Base-by-base conservation (phyloP, 345 rosid genomes). In the Bretschneidera sinensis region DNA sequence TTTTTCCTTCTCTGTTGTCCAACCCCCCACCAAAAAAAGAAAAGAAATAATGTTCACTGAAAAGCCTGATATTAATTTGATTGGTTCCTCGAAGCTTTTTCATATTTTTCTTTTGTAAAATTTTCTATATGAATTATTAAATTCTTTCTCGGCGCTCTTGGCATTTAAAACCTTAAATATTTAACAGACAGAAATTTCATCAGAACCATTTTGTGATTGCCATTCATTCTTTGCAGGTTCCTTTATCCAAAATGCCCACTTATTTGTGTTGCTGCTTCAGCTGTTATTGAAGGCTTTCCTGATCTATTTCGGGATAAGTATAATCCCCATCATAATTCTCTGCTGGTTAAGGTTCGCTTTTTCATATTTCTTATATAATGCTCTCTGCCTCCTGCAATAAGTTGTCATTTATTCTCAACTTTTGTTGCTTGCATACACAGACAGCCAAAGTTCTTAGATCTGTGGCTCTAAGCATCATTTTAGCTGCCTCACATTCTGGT, bases 241-340 rank as follows among this genome's bases (percentile, higher is more conserved):
- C 95, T 94, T 19, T 94, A 94, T 79, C 96, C 97, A 20, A 71
- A 90, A 68, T 90, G 88, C 77, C 99, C 95, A 20, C 92, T 94
- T 66, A 76, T 94, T 73, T 90, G 97, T 74, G 79, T 94, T 64
- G 92, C 97, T 73, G 97, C 99, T 17, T 80, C 97, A 58, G 91
- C 89, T 61, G 96, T 94, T 65, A 94, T 94, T 63, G 99, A 90
- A 73, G 88, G 88, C 82, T 88, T 94, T 63, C 99, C 97, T 55
- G 92, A 86, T 79, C 79, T 90, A 60, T 88, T 94, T 72, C 79
- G 74, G 31, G 85, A 86, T 62, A 79, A 73, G 66, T 82, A 82
- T 71, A 67, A 80, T 67, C 72, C 85, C 45, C 17, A 64, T 10
- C 84, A 83, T 48, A 72, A 75, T 50, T 79, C 80, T 72, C 31